Percentiles rank a stretch among this genome's conserved stretches.
phyloP scores from a whole-genome alignment of 768 basidiomycete genomes.

The Boletus edulis region DNA sequence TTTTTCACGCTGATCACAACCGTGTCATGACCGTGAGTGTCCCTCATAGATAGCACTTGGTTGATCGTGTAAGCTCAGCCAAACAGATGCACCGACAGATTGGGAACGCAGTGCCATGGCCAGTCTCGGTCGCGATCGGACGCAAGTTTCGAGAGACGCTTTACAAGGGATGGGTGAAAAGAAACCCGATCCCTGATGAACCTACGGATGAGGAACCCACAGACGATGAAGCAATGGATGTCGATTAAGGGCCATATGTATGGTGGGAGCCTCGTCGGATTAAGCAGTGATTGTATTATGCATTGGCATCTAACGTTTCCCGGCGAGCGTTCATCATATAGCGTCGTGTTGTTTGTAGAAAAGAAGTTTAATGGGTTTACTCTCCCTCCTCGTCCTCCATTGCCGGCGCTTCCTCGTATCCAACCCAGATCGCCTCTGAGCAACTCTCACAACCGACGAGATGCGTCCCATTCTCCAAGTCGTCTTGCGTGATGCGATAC shows the following conservation, averaged over 20 bases:
- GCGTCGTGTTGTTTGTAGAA: too few species aligned
- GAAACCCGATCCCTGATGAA: conserved; percentile 17
- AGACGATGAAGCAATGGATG: conserved; percentile 23
- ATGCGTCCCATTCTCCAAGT: conserved; percentile 72
- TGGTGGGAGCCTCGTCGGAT: too few species aligned
- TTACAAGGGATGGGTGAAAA: conserved; percentile 49
- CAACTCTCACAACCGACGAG: conserved; percentile 71
- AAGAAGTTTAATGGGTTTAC: background rate
- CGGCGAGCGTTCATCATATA: too few species aligned
- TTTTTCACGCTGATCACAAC: conserved; percentile 51
- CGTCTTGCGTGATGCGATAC: conserved; percentile 54
- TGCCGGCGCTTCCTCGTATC: conserved; percentile 57
- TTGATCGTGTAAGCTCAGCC: background rate
- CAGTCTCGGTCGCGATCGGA: conserved; percentile 60
- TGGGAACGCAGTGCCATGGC: conserved; percentile 78
- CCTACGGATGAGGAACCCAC: conserved; percentile 32
- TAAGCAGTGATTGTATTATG: too few species aligned
- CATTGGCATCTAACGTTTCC: too few species aligned
- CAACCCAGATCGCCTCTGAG: conserved; percentile 85
- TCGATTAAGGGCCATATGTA: conserved; percentile 26
- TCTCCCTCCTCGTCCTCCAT: conserved; percentile 18
- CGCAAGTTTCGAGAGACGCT: conserved; percentile 53
- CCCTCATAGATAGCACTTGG: background rate
- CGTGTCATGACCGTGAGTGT: conserved; percentile 59
- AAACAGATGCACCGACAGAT: conserved; percentile 76